phyloP scores from a whole-genome alignment of 2,329 filamentous ascomycete species.

The Alternaria dauci region DNA sequence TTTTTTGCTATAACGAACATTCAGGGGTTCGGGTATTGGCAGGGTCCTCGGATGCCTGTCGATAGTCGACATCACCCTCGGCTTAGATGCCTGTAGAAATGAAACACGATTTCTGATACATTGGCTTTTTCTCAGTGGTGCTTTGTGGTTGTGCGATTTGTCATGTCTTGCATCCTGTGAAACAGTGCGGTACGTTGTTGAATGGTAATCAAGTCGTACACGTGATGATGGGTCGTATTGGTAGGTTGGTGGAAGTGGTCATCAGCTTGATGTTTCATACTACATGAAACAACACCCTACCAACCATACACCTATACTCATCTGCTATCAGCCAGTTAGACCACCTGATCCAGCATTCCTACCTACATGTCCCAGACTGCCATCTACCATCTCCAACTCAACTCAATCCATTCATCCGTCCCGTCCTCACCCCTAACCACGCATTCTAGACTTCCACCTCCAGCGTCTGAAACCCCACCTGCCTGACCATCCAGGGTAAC shows the following conservation, averaged over 20 bases:
- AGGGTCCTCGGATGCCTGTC: not conserved
- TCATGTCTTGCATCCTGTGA: not conserved
- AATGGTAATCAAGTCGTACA: not conserved
- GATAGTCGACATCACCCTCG: slow-evolving; percentile 1
- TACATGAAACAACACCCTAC: not conserved
- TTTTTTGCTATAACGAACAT: not conserved
- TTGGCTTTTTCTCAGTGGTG: not conserved
- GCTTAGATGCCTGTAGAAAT: not conserved
- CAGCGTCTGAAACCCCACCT: not conserved
- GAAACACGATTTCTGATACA: not conserved
- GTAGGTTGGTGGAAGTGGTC: not conserved
- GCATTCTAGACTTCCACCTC: not conserved
- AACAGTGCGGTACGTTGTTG: not conserved
- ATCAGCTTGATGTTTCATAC: not conserved
- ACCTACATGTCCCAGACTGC: not conserved
- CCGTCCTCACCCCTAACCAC: not conserved
- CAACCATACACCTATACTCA: not conserved
- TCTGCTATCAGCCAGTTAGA: not conserved
- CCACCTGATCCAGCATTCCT: not conserved
- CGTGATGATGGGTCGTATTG: not conserved
- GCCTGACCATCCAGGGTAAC: not conserved
- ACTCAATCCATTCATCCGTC: not conserved
- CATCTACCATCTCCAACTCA: not conserved
- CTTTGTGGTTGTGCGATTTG: not conserved
- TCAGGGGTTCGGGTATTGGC: not conserved